phyloP scores from a whole-genome alignment of 331 rosid species.

The Spiraea crenata region DNA sequence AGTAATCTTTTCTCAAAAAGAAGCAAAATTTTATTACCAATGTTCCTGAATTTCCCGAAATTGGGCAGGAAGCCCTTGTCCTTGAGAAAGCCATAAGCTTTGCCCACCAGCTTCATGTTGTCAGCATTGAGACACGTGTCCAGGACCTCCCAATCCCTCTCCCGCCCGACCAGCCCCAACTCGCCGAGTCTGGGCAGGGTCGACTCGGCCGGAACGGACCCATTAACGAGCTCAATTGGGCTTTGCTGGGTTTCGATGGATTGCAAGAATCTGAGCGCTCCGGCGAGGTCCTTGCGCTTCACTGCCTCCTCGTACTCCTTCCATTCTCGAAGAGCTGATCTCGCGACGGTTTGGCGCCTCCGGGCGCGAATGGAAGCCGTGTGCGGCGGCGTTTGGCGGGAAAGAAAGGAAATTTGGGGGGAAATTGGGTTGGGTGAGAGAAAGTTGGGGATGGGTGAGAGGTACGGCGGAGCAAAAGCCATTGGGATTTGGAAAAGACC shows the following conservation, averaged over 20 bases:
- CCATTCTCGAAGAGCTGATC: constrained; percentile 74
- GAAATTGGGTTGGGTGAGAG: background rate
- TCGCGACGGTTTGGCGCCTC: constrained; percentile 12
- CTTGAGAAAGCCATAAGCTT: constrained; percentile 70
- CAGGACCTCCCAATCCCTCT: constrained; percentile 90
- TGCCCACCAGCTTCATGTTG: constrained; percentile 84
- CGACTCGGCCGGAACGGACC: constrained; percentile 29
- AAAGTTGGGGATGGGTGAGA: constrained; percentile 33
- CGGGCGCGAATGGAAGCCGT: background rate
- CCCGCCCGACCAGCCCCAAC: constrained; percentile 51
- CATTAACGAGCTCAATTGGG: constrained; percentile 32
- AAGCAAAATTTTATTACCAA: constrained; percentile 46
- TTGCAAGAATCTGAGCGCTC: constrained; percentile 69
- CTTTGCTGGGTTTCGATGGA: constrained; percentile 41
- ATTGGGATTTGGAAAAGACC: constrained; percentile 38
- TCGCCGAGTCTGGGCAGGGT: constrained; percentile 48
- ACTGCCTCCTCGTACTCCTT: constrained; percentile 87
- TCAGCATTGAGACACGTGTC: constrained; percentile 94
- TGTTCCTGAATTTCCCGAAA: constrained; percentile 85
- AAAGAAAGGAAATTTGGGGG: constrained; percentile 4
- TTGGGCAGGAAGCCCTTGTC: constrained; percentile 78
- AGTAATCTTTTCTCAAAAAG: background rate
- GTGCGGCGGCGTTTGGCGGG: constrained; percentile 5
- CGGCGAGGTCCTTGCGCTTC: constrained; percentile 88
- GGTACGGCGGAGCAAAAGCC: constrained; percentile 37